Evolutionary conservation across 202 grass and related monocot genomes (phyloP).

Genomic region (Setaria viridis): DNA sequence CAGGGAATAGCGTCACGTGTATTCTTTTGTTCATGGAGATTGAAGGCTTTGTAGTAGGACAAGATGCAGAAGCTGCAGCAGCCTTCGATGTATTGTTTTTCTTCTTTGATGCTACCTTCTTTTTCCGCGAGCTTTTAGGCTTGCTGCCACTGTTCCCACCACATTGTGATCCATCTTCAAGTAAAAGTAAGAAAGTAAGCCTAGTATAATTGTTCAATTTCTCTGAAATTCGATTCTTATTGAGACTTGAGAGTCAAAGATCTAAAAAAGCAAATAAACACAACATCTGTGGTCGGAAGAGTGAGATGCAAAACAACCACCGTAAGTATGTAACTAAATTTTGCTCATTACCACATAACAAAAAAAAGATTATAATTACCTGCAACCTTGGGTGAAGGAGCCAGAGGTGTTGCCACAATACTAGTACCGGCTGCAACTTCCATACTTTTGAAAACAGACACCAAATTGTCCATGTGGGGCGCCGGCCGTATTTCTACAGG

Average conservation of each 20-base stretch:
- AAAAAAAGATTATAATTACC: slow-evolving; percentile 46
- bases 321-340: neutral
- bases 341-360: slow-evolving; percentile 14
- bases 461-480: slow-evolving; percentile 90
- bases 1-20: slow-evolving; percentile 66
- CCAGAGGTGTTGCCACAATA: slow-evolving; percentile 64
- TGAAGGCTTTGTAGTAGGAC: slow-evolving; percentile 54
- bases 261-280: neutral
- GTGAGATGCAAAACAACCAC: neutral
- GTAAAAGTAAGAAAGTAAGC: slow-evolving; percentile 42
- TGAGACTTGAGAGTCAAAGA: neutral
- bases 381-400: slow-evolving; percentile 26
- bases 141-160: neutral
- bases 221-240: neutral
- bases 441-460: slow-evolving; percentile 87
- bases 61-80: slow-evolving; percentile 40
- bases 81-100: slow-evolving; percentile 39
- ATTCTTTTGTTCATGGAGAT: slow-evolving; percentile 89
- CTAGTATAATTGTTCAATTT: neutral
- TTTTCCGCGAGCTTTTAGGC: slow-evolving; percentile 20
- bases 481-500: slow-evolving; percentile 75
- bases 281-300: neutral
- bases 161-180: slow-evolving; percentile 39
- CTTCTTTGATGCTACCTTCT: slow-evolving; percentile 49
- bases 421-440: slow-evolving; percentile 61